Base-by-base conservation (phyloP, 1,284 basidiomycete genomes). In the Trametes hirsuta region DNA sequence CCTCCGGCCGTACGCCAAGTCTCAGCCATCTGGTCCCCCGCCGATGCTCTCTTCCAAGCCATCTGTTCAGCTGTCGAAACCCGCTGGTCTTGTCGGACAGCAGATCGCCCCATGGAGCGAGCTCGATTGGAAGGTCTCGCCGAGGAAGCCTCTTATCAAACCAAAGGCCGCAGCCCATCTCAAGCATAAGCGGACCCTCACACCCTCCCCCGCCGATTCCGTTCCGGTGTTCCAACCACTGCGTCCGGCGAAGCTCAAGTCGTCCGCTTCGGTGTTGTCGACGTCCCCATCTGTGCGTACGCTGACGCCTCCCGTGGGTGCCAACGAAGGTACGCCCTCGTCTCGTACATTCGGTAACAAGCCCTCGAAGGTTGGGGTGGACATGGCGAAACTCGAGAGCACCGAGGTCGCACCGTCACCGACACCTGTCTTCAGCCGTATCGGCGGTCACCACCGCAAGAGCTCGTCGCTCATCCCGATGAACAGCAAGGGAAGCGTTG, bases 71-170 rank as follows among this genome's bases (percentile, higher is more conserved):
- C 40, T 41, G 36, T 47, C 58, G 9, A 50, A 62, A 30, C 30
- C 44, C 0, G 58, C 68, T 0, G 65, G 68, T 5, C 60, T 75
- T 44, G 74, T 89, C 15, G 85, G 84, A 0, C 80, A 84, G 69
- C 84, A 83, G 58, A 91, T 91, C 45, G 80, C 82, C 0, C 86
- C 87, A 0, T 90, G 86, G 87, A 77, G 82, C 0, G 77, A 76
- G 6, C 72, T 85, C 6, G 75, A 83, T 42, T 77, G 81, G 58
- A 66, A 75, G 6, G 74, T 84, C 0, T 83, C 82, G 2, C 83
- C 84, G 2, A 73, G 77, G 53, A 79, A 78, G 54, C 70, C 66
- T 65, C 24, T 75, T 2, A 61, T 68, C 21, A 58, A 58, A 44
- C 62, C 65, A 35, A 53, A 58, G 50, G 57, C 71, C 15, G 62